A percentile compares a stretch with the other conserved stretches of the same genome.
Conservation (phyloP, 805 yeast genomes). For the Cyberlindnera maritima region DNA sequence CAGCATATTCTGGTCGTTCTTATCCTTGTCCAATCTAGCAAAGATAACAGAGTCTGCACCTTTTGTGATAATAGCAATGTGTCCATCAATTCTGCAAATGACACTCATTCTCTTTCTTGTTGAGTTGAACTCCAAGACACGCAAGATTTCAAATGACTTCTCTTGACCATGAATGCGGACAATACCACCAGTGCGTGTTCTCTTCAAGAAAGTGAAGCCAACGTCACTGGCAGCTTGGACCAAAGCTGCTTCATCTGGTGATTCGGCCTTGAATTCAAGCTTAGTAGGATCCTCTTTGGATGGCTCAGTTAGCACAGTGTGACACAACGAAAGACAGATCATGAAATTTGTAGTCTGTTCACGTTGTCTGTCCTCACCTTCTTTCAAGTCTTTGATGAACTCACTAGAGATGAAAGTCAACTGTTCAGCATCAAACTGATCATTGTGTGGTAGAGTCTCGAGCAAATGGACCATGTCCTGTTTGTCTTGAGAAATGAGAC, state of each 20-base stretch:
- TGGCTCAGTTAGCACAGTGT: conserved; percentile 72
- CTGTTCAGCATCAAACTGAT: conserved; percentile 49
- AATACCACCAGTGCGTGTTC: conserved; percentile 65
- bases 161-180: conserved; percentile 65
- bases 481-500: conserved; percentile 52
- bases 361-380: conserved; percentile 48
- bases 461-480: conserved; percentile 51
- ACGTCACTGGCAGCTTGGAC: conserved; percentile 78
- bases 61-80: conserved; percentile 66
- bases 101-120: conserved; percentile 88
- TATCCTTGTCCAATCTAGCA: conserved; percentile 49
- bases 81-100: conserved; percentile 59
- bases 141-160: conserved; percentile 66
- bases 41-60: conserved; percentile 84
- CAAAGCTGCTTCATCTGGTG: conserved; percentile 87
- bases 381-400: conserved; percentile 54
- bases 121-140: conserved; percentile 72
- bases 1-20: conserved; percentile 46
- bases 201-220: conserved; percentile 66
- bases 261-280: conserved; percentile 65
- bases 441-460: conserved; percentile 33
- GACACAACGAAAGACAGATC: conserved; percentile 74
- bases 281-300: conserved; percentile 56
- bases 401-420: conserved; percentile 67
- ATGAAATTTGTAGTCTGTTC: conserved; percentile 66